phyloP scores from a whole-genome alignment of 345 rosid genomes.

The Fremontodendron californicum region DNA sequence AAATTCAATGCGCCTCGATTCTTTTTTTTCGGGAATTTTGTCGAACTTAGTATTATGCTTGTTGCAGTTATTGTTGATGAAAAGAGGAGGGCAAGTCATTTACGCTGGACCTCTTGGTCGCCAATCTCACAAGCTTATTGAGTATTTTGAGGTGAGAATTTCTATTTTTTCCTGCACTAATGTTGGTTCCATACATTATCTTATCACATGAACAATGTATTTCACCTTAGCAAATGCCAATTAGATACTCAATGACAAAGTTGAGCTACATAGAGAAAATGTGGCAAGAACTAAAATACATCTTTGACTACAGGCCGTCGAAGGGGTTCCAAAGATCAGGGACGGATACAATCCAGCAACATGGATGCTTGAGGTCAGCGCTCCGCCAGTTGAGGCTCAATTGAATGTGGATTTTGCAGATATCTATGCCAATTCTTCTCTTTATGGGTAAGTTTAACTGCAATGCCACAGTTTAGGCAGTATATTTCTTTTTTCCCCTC shows the following conservation, averaged over 20 bases:
- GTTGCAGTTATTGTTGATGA: neutral
- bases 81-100: slow-evolving; percentile 2
- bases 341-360: slow-evolving; percentile 70
- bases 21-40: slow-evolving; percentile 56
- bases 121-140: neutral
- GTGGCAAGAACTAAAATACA: neutral
- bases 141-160: neutral
- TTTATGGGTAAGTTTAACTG: slow-evolving; percentile 32
- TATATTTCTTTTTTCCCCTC: neutral
- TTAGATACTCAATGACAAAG: neutral
- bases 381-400: slow-evolving; percentile 37
- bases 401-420: slow-evolving; percentile 38
- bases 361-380: slow-evolving; percentile 64
- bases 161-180: neutral
- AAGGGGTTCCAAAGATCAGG: slow-evolving; percentile 45
- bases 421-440: slow-evolving; percentile 44
- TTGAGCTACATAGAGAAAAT: neutral
- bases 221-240: neutral
- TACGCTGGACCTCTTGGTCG: neutral
- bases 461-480: neutral
- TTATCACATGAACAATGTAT: too few species aligned
- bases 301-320: slow-evolving; percentile 27
- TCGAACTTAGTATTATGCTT: neutral
- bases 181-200: too few species aligned
- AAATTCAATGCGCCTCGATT: slow-evolving; percentile 52